Base-by-base conservation (phyloP, 2,329 filamentous ascomycete species). In the Colletotrichum sp. region DNA sequence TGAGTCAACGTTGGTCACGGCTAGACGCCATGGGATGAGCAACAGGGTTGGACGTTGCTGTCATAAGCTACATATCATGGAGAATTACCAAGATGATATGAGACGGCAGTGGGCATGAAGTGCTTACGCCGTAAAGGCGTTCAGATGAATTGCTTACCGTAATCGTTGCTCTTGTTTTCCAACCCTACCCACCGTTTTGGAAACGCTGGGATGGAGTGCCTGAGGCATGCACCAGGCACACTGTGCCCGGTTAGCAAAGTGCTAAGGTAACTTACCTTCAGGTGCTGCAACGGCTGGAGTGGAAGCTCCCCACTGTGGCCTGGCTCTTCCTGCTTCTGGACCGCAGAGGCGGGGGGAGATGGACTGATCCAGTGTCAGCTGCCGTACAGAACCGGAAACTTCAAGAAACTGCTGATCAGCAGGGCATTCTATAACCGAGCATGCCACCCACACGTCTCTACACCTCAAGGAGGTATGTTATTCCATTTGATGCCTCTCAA, bases 351-450 rank as follows among this genome's bases (percentile, higher is more conserved):
- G 24, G 28, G 24, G 55, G n/a, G 12, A 30, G 30, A 72, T 75
- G 55, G 72, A 72, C 63, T 63, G 69, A 75, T 44, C 32, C 24
- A 39, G 16, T 44, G 52, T 72, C 72, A 65, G 44, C 65, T 75
- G 73, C 71, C 69, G 13, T 44, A 39, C 55, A 67, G 30, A 57
- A 72, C 49, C 21, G 16, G 66, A 24, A 57, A 62, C 52, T 30
- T 32, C 68, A 72, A 57, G 49, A 57, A 72, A 34, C 32, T 39
- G 28, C 21, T 57, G 62, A 70, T 75, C 72, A 72, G 15, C 68
- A 55, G 72, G 67, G 15, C 55, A 34, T 66, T 16, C 28, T 32
- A 7, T 18, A 18, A 63, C 60, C n/a, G 44, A 6, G 10, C 68
- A 71, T 72, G 62, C 62, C 63, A 64, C 63, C 52, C 39, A 13